Evolutionary conservation across 352 stramenopile genomes (phyloP), one percentile per base, ranked within the genome.

Genomic region (Phytophthora capsici): DNA sequence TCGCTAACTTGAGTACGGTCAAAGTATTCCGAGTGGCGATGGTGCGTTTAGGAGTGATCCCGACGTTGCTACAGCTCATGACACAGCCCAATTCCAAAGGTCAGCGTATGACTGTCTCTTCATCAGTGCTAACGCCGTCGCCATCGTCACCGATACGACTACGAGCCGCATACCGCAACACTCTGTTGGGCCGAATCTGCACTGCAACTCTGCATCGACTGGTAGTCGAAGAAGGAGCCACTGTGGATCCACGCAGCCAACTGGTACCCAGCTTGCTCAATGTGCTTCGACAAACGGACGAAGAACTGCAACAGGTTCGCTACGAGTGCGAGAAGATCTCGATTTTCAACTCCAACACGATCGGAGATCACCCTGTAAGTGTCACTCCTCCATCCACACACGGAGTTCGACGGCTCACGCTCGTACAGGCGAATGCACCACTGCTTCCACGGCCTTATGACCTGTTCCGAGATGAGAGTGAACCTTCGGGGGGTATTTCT

Each of bases 1-100:
- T 93, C n/a, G 73, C 84, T 4, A 94, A 94, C 51, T 36, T 94
- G 49, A 91, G 83, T 53, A 91, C 83, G 0, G 63, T 90, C 9
- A 79, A 82, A 44, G 52, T 50, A 0, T 88, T 93, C 16, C 84
- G 86, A 6, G 43, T 70, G 7, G 71, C 74, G 1, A 89, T 93
- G 81, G 77, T 91, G 25, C 70, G 64, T 1, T 38, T 79, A 4
- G 80, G 78, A 1, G 61, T 92, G 45, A 78, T 93, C 23, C 45
- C 65, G 2, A 90, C 81, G 19, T 53, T 91, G 2, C 43, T 92
- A 17, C 68, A 68, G 5, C 48, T 94, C 17, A 78, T 74, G 49
- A 48, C 16, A 3, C 51, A 57, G 26, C 23, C 58, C 3, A 64
- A 66, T 8, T 34, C 50, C 3, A 63, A 48, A 36, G 45, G 2